Base-by-base conservation (phyloP, 2,329 filamentous ascomycete species). In the Neonectria faginata region DNA sequence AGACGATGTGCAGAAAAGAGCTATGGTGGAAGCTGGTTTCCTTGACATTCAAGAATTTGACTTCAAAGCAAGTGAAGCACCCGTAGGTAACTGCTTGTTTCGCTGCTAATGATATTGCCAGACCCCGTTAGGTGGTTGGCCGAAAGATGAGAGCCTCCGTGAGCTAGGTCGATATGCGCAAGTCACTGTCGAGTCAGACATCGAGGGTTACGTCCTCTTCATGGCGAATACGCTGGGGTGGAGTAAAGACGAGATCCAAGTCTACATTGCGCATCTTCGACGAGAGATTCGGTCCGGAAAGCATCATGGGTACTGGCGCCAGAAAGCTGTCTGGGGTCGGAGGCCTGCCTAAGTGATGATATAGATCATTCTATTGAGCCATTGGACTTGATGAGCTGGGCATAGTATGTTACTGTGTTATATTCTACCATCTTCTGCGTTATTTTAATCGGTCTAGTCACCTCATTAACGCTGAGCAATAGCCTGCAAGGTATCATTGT, bases 131-230 rank as follows among this genome's bases (percentile, higher is more conserved):
- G 63, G 63, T n/a, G 47, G 39, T 3, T 67, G 66, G 66, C 52
- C 66, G 4, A 63, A 61, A 6, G 66, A 67, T 27, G 18, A 42
- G 4, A 58, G 36, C 11, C 51, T 58, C 42, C 41, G 54, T 3
- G 55, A 67, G 31, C 55, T 67, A 3, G 66, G 66, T 4, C 57
- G 52, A n/a, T 67, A 54, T 27, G 52, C 61, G 3, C 59, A 64
- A 9, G 44, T 53, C 14, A 57, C 64, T 4, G 39, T 67, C 7
- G 66, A 67, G 47, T 60, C 60, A n/a, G 66, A 67, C 22, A 56
- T 67, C 10, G 66, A 66, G 16, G 66, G 66, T 2, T 64, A 61
- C 11, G 57, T 66, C 11, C 10, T 66, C 20, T 67, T 64, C 22
- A 67, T 66, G 64, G 60, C 66, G 2, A 67, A 22, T 31, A 48